Evolutionary conservation across 441 rosid species (phyloP).

Genomic region (Raphanus hybrid): DNA sequence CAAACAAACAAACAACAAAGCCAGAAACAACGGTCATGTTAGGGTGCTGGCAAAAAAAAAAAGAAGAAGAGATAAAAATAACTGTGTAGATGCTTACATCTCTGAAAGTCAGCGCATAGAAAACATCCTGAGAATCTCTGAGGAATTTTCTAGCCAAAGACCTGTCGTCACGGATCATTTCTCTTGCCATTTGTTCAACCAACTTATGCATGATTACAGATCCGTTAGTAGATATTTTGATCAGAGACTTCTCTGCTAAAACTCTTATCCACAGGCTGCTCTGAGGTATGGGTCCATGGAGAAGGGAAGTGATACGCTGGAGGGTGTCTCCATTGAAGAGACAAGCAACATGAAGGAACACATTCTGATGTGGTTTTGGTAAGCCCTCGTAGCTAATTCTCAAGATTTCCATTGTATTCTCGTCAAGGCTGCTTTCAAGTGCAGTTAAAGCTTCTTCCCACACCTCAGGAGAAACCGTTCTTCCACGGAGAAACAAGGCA

Average conservation of each 20-base stretch:
- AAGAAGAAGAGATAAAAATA: not conserved
- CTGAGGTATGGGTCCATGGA: not conserved
- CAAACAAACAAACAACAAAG: not conserved
- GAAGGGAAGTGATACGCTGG: slow-evolving; percentile 11
- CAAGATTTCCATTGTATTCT: slow-evolving; percentile 6
- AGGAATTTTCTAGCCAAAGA: slow-evolving; percentile 18
- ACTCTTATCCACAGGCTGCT: not conserved
- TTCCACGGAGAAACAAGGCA: not conserved
- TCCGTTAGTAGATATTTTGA: not conserved
- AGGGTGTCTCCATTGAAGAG: slow-evolving; percentile 6
- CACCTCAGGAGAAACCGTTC: not conserved
- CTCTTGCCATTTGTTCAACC: slow-evolving; percentile 10
- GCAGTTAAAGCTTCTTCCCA: slow-evolving; percentile 3
- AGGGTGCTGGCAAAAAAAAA: not conserved
- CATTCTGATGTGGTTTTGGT: slow-evolving; percentile 10
- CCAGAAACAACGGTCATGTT: not conserved
- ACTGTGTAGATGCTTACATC: not conserved
- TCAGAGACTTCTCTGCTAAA: slow-evolving; percentile 2
- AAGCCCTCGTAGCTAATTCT: not conserved
- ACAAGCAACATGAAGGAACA: slow-evolving; percentile 4
- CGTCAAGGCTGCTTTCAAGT: slow-evolving; percentile 7
- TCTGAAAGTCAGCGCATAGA: not conserved
- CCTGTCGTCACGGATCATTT: not conserved
- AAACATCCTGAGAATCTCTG: slow-evolving; percentile 3
- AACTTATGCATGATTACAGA: slow-evolving; percentile 6